A percentile compares a stretch with the other conserved stretches of the same genome.
Evolutionary conservation across 208 protist species (phyloP).

Genomic region (Leishmania mexicana): DNA sequence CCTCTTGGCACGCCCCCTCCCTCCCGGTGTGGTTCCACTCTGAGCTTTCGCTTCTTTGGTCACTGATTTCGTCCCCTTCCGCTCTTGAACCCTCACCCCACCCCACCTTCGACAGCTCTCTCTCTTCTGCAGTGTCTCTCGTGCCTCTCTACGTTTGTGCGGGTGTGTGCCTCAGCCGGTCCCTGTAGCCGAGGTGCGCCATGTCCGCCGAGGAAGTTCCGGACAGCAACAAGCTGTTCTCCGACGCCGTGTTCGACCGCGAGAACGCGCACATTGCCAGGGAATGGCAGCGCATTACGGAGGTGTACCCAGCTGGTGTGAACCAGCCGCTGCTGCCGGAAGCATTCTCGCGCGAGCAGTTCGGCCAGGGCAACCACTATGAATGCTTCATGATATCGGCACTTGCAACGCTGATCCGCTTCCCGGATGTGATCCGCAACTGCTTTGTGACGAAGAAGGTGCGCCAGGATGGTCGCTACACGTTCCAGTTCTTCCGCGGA

Average conservation of each 20-base stretch:
- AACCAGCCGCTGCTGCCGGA: conserved; percentile 61
- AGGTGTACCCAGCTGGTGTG: conserved; percentile 59
- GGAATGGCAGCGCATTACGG: conserved; percentile 62
- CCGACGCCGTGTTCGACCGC: conserved; percentile 63
- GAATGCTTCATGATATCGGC: conserved; percentile 85
- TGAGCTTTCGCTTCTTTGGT: neutral
- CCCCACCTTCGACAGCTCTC: neutral
- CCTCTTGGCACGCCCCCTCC: neutral
- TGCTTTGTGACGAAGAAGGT: conserved; percentile 85
- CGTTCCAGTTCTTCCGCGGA: conserved; percentile 83
- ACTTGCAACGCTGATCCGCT: conserved; percentile 63
- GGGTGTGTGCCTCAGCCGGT: neutral
- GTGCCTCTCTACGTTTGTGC: neutral
- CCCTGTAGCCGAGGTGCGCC: neutral
- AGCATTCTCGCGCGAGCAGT: conserved; percentile 69
- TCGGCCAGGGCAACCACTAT: conserved; percentile 82
- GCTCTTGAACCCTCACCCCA: neutral
- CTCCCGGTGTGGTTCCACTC: neutral
- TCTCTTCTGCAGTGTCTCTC: neutral
- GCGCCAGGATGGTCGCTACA: conserved; percentile 81
- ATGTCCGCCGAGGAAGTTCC: conserved; percentile 48
- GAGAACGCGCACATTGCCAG: conserved; percentile 57
- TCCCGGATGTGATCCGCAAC: conserved; percentile 76
- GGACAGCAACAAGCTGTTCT: conserved; percentile 69
- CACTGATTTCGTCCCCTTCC: neutral